These are phyloP conservation scores for Flaveria bidentis DNA, from an alignment of 129 eudicot genomes.

Conservation along the genomic window DNA sequence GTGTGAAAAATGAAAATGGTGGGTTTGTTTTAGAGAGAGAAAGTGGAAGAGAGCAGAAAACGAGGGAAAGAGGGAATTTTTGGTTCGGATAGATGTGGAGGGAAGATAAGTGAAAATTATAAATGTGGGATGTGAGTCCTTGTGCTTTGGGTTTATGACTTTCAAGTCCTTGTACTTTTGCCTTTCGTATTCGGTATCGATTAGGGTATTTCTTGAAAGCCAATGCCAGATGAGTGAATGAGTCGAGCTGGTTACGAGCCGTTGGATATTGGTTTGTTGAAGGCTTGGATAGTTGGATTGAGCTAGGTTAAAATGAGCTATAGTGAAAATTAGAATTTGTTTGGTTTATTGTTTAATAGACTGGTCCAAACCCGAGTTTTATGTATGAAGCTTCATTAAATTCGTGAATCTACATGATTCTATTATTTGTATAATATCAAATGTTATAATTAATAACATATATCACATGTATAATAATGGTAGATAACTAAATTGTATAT, in stretches of 20 bases:
- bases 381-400: no score
- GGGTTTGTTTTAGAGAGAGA: slow-evolving; percentile 44
- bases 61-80: slow-evolving; percentile 90
- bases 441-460: no score
- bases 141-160: slow-evolving; percentile 18
- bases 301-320: no score
- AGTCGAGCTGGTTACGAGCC: not conserved
- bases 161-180: slow-evolving; percentile 6
- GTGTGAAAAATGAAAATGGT: slow-evolving; percentile 26
- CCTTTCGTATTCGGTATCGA: no score
- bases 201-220: no score
- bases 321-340: no score
- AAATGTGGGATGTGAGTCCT: slow-evolving; percentile 11
- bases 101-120: slow-evolving; percentile 49
- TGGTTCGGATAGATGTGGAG: slow-evolving; percentile 98
- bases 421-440: no score
- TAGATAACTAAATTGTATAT: no score
- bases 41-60: slow-evolving; percentile 48
- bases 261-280: not conserved
- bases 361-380: no score
- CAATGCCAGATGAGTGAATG: not conserved
- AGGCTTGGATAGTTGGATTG: not conserved
- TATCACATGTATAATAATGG: no score
- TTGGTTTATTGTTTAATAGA: no score
- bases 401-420: no score